Base-by-base conservation (phyloP, 2,329 filamentous ascomycete genomes). In the Ophiostoma pallidulum region DNA sequence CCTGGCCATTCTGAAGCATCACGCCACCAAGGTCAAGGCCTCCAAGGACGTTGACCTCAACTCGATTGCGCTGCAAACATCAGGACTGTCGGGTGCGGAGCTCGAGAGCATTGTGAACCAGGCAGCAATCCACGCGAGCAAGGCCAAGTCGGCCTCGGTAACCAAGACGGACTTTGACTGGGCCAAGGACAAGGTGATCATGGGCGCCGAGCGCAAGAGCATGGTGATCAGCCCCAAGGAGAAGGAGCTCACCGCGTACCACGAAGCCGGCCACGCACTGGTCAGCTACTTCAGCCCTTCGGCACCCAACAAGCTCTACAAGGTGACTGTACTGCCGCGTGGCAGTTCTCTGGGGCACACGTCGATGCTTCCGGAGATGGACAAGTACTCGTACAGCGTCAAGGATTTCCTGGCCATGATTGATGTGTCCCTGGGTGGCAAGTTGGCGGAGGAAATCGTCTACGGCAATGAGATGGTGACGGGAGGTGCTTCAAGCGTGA, bases 171-270 rank as follows among this genome's bases (percentile, higher is more conserved):
- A 97, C 60, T 82, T 97, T 54, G 90, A 96, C 57, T 98, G 91
- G 90, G 92, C 92, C 49, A 97, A 94, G 67, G 92, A 98, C 70
- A 92, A 92, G 68, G 86, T 98, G 46, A 84, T 95, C 64, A 95
- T 98, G 88, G 92, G 92, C 32, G 86, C 91, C 3, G 92, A 98
- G 69, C 81, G 84, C 61, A 86, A 82, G 63, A 94, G 84, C 56
- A 88, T 91, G 67, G 78, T 96, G 48, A 91, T 98, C 48, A 86
- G 84, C 37, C 80, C 91, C 54, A 89, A 94, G 68, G 92, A 98
- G 68, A 97, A 97, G 78, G 85, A 79, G 63, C 94, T 88, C 13
- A 92, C 97, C 37, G 92, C 92, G 5, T 98, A 98, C 66, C 92
- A 98, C 68, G 92, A 98, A 68, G 94, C 91, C 48, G 92, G 92